Evolutionary conservation across 1,284 basidiomycete genomes (phyloP), one percentile per base, ranked within the genome.

Genomic region (Irpex sp.): DNA sequence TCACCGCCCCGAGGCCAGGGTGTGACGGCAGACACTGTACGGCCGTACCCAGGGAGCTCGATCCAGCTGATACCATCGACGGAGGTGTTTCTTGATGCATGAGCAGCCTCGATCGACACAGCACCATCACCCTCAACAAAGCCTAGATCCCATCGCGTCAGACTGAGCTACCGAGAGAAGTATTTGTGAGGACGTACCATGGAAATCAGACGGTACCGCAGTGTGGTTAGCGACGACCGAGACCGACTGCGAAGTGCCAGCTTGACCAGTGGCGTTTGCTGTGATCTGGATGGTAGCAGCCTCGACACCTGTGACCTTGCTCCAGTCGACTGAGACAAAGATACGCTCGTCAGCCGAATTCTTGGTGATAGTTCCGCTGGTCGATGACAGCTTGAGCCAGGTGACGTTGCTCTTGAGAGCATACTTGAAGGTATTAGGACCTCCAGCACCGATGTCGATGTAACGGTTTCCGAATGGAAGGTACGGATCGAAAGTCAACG

Each of bases 81-180:
- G 12, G 80, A 72, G 2, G 77, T 82, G 68, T 84, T 85, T 16
- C 82, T 75, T 16, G 77, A 71, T 0, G 80, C 73, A 68, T 88
- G 86, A 2, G 77, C 81, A 10, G 86, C 87, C 67, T 90, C 86
- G 47, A 89, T 85, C 1, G 84, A 83, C 49, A 90, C 77, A 16
- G 78, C 82, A 9, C 85, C 84, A 57, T 82, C 80, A 14, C 83
- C 83, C 67, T 89, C 83, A 19, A 89, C 81, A 63, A 86, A 86
- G 5, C 87, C 86, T 82, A 61, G 59, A 28, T 28, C 5, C 36
- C 36, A 9, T 51, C 35, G 21, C 35, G 21, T 10, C 6, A 21
- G 21, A 4, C 7, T 49, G 14, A 48, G n/a, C 33, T 23, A 42
- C n/a, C 12, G 48, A 19, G n/a, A 18, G 1, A 42, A 56, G 3